A percentile compares a stretch with the other conserved stretches of the same genome.
Conservation (phyloP, 176 grass and related monocot species). For the Carex myosuroides region DNA sequence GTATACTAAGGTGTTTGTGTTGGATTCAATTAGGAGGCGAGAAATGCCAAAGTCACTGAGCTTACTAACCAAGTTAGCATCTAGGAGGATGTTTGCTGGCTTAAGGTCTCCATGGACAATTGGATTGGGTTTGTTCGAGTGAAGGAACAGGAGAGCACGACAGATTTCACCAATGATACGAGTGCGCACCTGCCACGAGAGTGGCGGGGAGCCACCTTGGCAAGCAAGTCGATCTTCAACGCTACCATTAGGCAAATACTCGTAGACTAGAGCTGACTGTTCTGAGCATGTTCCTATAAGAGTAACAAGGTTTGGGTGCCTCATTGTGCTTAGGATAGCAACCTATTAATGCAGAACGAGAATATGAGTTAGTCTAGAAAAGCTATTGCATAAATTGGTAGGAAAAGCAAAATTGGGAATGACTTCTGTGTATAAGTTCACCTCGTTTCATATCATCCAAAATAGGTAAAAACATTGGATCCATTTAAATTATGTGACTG, state of each 20-base stretch:
- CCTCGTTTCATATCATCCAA: not conserved
- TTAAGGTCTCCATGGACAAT: slow-evolving; percentile 53
- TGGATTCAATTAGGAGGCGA: slow-evolving; percentile 29
- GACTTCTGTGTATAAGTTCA: not conserved
- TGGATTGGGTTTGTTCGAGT: slow-evolving; percentile 36
- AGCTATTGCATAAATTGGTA: not conserved
- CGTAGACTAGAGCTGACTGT: slow-evolving; percentile 35
- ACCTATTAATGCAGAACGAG: slow-evolving; percentile 28
- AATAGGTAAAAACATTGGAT: not conserved
- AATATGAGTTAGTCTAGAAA: not conserved
- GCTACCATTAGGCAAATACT: slow-evolving; percentile 52
- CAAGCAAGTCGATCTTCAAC: slow-evolving; percentile 45
- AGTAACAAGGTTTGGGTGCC: slow-evolving; percentile 54
- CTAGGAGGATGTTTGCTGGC: slow-evolving; percentile 61
- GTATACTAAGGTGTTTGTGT: slow-evolving; percentile 33
- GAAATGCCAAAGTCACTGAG: slow-evolving; percentile 52
- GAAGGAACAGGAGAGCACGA: slow-evolving; percentile 52
- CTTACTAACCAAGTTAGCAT: slow-evolving; percentile 46
- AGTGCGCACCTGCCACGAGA: slow-evolving; percentile 46
- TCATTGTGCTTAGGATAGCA: slow-evolving; percentile 40
- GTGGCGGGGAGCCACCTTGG: slow-evolving; percentile 22
- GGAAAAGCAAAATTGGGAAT: not conserved
- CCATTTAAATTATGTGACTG: too few species aligned
- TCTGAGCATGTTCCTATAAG: slow-evolving; percentile 47
- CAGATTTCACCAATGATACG: slow-evolving; percentile 46